These are phyloP conservation scores for Globisporangium paroecandrum DNA, from an alignment of 352 stramenopile genomes.

Conservation along the genomic window DNA sequence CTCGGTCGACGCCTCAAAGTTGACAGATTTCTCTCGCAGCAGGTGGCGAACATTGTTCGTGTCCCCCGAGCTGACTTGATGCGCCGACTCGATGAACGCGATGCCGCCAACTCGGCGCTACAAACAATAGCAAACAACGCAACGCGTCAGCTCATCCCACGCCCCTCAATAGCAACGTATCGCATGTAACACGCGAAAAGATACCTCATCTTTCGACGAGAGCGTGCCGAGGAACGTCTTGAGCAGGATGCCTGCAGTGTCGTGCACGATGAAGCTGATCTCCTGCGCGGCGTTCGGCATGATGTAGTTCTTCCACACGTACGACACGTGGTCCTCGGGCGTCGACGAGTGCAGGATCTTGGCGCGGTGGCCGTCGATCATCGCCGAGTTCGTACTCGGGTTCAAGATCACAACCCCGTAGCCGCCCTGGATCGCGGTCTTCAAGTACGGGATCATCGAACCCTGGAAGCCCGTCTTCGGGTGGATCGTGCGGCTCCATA, in stretches of 20 bases:
- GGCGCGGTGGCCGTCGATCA: slow-evolving; percentile 75
- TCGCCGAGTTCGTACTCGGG: slow-evolving; percentile 75
- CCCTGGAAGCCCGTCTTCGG: slow-evolving; percentile 79
- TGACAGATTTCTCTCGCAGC: slow-evolving; percentile 66
- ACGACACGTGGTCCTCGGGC: slow-evolving; percentile 72
- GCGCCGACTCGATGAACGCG: slow-evolving; percentile 82
- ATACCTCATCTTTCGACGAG: slow-evolving; percentile 45
- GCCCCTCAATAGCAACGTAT: neutral
- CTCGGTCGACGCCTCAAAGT: slow-evolving; percentile 80
- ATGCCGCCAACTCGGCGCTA: slow-evolving; percentile 64
- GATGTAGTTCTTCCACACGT: slow-evolving; percentile 89
- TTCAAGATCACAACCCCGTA: slow-evolving; percentile 83
- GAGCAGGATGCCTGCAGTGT: slow-evolving; percentile 62
- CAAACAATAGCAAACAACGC: neutral
- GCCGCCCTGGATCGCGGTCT: slow-evolving; percentile 80
- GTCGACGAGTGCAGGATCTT: slow-evolving; percentile 80
- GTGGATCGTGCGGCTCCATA: slow-evolving; percentile 72
- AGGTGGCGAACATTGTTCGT: slow-evolving; percentile 48
- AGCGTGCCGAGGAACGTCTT: slow-evolving; percentile 70
- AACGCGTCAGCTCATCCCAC: neutral
- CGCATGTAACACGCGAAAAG: too few relatives aligned
- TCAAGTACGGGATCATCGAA: slow-evolving; percentile 87
- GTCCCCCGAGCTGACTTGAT: slow-evolving; percentile 64
- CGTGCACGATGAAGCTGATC: slow-evolving; percentile 83
- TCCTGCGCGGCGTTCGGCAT: slow-evolving; percentile 74